These are phyloP conservation scores for Komagataella phaffii DNA, from an alignment of 805 yeast species.

Conservation along the genomic window DNA sequence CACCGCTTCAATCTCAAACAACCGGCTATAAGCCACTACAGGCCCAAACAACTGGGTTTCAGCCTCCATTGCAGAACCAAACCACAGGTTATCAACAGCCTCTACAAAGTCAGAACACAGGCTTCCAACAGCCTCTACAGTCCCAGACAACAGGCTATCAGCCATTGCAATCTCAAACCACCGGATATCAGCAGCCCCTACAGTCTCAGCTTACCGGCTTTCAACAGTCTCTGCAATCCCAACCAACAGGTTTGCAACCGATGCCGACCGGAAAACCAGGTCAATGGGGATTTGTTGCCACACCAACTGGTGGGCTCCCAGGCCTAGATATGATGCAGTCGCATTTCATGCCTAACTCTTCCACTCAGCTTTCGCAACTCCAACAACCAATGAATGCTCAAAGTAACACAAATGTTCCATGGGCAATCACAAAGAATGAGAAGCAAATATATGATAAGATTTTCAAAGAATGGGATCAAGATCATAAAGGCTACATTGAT, in stretches of 20 bases:
- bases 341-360: conserved; percentile 48
- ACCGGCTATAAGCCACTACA: conserved; percentile 8
- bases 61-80: conserved; percentile 19
- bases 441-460: conserved; percentile 77
- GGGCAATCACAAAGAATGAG: conserved; percentile 83
- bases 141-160: conserved; percentile 14
- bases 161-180: conserved; percentile 13
- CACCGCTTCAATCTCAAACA: conserved; percentile 6
- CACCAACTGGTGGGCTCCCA: conserved; percentile 59
- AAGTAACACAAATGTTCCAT: conserved; percentile 40
- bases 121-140: conserved; percentile 7
- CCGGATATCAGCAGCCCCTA: conserved; percentile 15
- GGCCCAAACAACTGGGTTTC: conserved; percentile 38
- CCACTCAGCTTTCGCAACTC: conserved; percentile 13
- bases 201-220: conserved; percentile 15
- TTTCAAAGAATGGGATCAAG: conserved; percentile 76
- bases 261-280: conserved; percentile 58
- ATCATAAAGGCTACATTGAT: conserved; percentile 52
- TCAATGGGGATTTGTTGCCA: conserved; percentile 66
- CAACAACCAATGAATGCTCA: conserved; percentile 17
- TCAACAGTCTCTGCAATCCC: conserved; percentile 22
- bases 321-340: conserved; percentile 54
- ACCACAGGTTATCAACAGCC: conserved; percentile 17
- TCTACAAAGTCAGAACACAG: conserved; percentile 27
- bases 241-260: conserved; percentile 32